Conservation (phyloP, 345 rosid genomes). For the Citrus glauca region DNA sequence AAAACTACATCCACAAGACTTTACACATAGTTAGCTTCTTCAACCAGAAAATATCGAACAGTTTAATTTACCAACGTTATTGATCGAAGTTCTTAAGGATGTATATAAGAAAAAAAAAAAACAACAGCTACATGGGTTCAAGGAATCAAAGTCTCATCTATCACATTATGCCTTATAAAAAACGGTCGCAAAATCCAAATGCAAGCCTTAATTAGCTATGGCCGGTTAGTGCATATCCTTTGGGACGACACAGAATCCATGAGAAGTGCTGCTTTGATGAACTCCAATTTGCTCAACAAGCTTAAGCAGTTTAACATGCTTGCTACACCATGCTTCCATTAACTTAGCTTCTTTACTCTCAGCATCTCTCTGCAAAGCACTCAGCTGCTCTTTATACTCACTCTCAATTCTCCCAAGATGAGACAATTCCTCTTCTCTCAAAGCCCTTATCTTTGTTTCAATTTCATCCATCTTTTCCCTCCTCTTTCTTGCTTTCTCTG, state of each 20-base stretch:
- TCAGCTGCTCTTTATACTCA: conserved; percentile 18
- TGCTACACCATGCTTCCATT: conserved; percentile 23
- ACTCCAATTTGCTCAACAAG: conserved; percentile 23
- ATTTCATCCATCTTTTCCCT: conserved; percentile 25
- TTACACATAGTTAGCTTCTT: no score
- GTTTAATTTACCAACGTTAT: no score
- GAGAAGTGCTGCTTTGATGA: neutral
- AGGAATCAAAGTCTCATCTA: no score
- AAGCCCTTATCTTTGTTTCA: conserved; percentile 15
- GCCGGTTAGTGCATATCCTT: neutral
- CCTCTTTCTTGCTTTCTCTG: conserved; percentile 21
- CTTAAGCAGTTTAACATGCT: conserved; percentile 15
- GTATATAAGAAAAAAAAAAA: no score
- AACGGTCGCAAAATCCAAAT: no score
- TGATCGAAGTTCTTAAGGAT: no score
- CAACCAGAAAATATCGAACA: no score
- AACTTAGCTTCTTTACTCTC: conserved; percentile 18
- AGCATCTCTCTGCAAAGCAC: conserved; percentile 17
- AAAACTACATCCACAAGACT: no score
- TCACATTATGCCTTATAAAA: no score
- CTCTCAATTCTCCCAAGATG: conserved; percentile 19
- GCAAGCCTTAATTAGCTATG: no score
- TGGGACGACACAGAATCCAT: neutral
- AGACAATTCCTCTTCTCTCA: conserved; percentile 22
- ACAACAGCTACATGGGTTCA: no score